These are phyloP conservation scores for Cylindrotheca closterium DNA, from an alignment of 108 stramenopile genomes.

Conservation along the genomic window DNA sequence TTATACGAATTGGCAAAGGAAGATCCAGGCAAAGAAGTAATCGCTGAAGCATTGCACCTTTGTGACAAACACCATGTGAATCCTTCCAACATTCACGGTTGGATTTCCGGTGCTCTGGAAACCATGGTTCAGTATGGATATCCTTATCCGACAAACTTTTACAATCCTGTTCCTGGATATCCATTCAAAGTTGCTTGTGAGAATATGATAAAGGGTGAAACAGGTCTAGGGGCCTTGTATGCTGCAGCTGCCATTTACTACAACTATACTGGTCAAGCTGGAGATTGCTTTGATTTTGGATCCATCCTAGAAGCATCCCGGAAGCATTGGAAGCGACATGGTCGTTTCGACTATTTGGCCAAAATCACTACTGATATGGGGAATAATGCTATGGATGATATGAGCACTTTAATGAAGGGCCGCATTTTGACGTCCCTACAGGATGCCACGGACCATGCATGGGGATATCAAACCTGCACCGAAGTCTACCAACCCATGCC, in stretches of 20 bases:
- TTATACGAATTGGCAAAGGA: conserved; percentile 10
- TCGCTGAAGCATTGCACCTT: conserved; percentile 17
- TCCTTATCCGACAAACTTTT: conserved; percentile 35
- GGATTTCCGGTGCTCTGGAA: conserved; percentile 29
- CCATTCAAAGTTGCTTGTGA: conserved; percentile 36
- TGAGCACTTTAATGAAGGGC: too few relatives aligned
- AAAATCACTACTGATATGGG: neutral
- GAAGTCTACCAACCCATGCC: conserved; percentile 47
- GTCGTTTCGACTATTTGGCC: neutral
- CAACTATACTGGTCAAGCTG: conserved; percentile 36
- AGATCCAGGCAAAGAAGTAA: conserved; percentile 6
- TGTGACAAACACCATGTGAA: conserved; percentile 9
- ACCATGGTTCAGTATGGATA: conserved; percentile 46
- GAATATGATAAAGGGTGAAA: conserved; percentile 15
- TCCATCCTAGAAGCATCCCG: neutral
- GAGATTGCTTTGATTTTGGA: conserved; percentile 24
- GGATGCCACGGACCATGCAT: conserved; percentile 18
- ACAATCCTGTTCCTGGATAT: conserved; percentile 34
- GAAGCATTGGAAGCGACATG: neutral
- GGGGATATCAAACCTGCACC: conserved; percentile 41
- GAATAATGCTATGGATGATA: too few relatives aligned
- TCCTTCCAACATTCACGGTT: conserved; percentile 25
- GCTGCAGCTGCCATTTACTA: conserved; percentile 36
- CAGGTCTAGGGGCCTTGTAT: conserved; percentile 24
- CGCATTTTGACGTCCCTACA: too few relatives aligned